Percentiles rank a stretch among this genome's conserved stretches.
Evolutionary conservation across 495 filamentous ascomycete species (phyloP).

Genomic region (Pseudevernia furfuracea): DNA sequence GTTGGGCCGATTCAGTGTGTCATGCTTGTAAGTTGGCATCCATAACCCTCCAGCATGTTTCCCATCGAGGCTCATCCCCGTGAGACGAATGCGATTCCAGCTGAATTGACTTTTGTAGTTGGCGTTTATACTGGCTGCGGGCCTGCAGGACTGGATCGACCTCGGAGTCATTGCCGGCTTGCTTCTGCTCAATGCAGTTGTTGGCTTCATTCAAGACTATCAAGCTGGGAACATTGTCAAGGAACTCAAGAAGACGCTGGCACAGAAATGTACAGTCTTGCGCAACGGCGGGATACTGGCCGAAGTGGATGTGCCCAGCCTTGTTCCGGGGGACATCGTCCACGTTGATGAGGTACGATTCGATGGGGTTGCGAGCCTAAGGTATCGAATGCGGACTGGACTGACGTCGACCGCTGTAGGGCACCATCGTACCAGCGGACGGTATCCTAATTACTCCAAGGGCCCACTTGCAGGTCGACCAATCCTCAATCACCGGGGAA

Average conservation of each 20-base stretch:
- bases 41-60: background rate
- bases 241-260: slow-evolving; percentile 84
- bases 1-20: slow-evolving; percentile 88
- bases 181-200: slow-evolving; percentile 69
- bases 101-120: slow-evolving; percentile 39
- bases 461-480: slow-evolving; percentile 81
- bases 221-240: slow-evolving; percentile 87
- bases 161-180: slow-evolving; percentile 72
- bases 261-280: slow-evolving; percentile 75
- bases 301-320: slow-evolving; percentile 67
- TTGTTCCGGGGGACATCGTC: slow-evolving; percentile 86
- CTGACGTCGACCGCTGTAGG: slow-evolving; percentile 27
- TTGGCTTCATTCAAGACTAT: slow-evolving; percentile 84
- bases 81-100: background rate
- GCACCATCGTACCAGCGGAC: slow-evolving; percentile 85
- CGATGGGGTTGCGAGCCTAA: background rate
- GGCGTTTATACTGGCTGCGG: slow-evolving; percentile 67
- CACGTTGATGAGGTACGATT: slow-evolving; percentile 60
- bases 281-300: slow-evolving; percentile 58
- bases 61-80: background rate
- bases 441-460: slow-evolving; percentile 73
- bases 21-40: slow-evolving; percentile 62
- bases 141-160: slow-evolving; percentile 75
- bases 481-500: slow-evolving; percentile 87
- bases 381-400: background rate